These are phyloP conservation scores for Calonectria montana DNA, from an alignment of 2,329 filamentous ascomycete species.

Conservation along the genomic window DNA sequence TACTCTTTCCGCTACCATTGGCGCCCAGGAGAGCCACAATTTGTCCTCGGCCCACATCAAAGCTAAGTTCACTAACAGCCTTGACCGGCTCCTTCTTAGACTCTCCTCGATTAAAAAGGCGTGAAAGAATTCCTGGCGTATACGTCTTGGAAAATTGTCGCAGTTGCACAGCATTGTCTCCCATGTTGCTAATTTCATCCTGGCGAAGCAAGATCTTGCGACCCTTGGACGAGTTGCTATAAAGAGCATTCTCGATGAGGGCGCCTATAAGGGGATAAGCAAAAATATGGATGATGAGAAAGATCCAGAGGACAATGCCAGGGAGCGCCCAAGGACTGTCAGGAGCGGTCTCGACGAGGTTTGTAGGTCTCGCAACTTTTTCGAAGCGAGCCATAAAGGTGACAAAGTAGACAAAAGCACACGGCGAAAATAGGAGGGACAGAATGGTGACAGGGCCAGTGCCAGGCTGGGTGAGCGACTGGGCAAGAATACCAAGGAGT, in stretches of 20 bases:
- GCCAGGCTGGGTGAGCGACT: conserved; percentile 73
- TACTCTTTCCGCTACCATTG: conserved; percentile 92
- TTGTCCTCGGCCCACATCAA: conserved; percentile 80
- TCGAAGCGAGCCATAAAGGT: conserved; percentile 84
- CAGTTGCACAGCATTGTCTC: conserved; percentile 73
- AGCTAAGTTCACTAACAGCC: conserved; percentile 80
- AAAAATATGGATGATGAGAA: conserved; percentile 81
- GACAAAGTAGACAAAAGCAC: conserved; percentile 87
- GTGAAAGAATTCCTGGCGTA: conserved; percentile 70
- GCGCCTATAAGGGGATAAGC: conserved; percentile 82
- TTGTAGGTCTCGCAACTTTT: conserved; percentile 66
- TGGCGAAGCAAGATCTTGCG: conserved; percentile 61
- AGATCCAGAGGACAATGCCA: conserved; percentile 81
- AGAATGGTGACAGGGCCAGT: conserved; percentile 76
- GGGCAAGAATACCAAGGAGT: conserved; percentile 83
- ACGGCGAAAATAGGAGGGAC: conserved; percentile 84
- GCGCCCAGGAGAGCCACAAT: conserved; percentile 89
- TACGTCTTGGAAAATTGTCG: conserved; percentile 84
- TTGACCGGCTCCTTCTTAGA: conserved; percentile 69
- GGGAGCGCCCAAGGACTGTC: conserved; percentile 75
- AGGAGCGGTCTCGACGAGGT: conserved; percentile 72
- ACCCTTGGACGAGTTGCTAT: conserved; percentile 76
- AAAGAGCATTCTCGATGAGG: conserved; percentile 77
- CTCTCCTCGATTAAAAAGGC: conserved; percentile 59
- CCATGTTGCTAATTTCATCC: conserved; percentile 39